phyloP scores from a whole-genome alignment of 495 filamentous ascomycete genomes.

The Penicillium subrubescens region DNA sequence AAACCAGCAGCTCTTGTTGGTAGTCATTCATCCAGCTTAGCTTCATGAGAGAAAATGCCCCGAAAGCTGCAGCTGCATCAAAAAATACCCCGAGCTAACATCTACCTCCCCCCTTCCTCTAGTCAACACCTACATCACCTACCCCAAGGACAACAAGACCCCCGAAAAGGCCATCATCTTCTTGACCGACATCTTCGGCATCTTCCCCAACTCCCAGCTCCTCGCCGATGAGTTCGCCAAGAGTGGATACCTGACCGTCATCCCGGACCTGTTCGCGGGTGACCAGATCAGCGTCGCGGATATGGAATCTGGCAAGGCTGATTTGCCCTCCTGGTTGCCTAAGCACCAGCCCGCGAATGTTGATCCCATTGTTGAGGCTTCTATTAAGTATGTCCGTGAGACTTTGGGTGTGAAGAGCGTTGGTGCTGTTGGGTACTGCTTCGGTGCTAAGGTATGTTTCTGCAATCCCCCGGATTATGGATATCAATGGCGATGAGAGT shows the following conservation, averaged over 20 bases:
- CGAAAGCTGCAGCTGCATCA: neutral
- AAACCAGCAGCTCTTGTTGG: conserved; percentile 29
- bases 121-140: conserved; percentile 48
- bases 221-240: conserved; percentile 82
- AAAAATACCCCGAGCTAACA: neutral
- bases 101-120: neutral
- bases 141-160: conserved; percentile 44
- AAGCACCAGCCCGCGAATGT: conserved; percentile 60
- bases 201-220: conserved; percentile 78
- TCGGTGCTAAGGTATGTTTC: conserved; percentile 46
- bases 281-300: conserved; percentile 58
- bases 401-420: conserved; percentile 65
- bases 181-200: conserved; percentile 69
- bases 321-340: conserved; percentile 60
- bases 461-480: neutral
- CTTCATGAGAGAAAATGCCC: neutral
- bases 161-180: conserved; percentile 46
- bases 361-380: conserved; percentile 63
- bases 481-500: neutral
- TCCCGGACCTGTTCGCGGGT: conserved; percentile 79
- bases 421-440: conserved; percentile 59
- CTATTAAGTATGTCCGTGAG: conserved; percentile 60
- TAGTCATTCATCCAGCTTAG: neutral
- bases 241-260: conserved; percentile 75
- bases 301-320: conserved; percentile 58